Evolutionary conservation across 1,284 basidiomycete species (phyloP).

Genomic region (Pholiota adiposa): DNA sequence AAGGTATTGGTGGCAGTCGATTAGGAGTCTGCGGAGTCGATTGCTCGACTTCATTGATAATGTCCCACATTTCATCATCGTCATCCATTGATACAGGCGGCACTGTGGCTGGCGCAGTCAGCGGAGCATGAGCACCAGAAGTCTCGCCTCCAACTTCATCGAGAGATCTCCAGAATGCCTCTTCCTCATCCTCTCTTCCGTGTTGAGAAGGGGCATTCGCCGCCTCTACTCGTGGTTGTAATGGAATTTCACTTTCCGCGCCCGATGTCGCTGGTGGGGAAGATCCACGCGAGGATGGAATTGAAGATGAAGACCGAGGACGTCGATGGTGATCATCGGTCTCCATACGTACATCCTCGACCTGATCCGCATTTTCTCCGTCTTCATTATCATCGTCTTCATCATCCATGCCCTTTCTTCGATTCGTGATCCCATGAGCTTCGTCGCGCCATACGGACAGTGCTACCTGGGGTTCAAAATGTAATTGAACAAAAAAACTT

Average conservation of each 20-base stretch:
- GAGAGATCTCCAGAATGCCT: conserved; percentile 58
- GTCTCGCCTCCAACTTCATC: conserved; percentile 33
- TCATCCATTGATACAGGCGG: conserved; percentile 39
- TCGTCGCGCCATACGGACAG: conserved; percentile 79
- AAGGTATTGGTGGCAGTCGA: conserved; percentile 16
- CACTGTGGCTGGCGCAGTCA: conserved; percentile 18
- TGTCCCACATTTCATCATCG: conserved; percentile 73
- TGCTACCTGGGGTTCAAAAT: conserved; percentile 50
- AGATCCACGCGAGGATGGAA: conserved; percentile 18
- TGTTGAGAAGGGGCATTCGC: conserved; percentile 15
- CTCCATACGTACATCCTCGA: conserved; percentile 3
- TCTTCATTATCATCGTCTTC: conserved; percentile 33
- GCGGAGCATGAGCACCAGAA: conserved; percentile 16
- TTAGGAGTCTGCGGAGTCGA: conserved; percentile 8
- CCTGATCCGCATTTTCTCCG: conserved; percentile 17
- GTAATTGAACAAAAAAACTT: not conserved
- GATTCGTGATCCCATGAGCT: conserved; percentile 48
- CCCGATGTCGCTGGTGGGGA: conserved; percentile 17
- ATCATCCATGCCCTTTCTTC: conserved; percentile 15
- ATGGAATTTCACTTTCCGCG: conserved; percentile 7
- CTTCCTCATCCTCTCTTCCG: conserved; percentile 58
- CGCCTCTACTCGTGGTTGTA: conserved; percentile 10
- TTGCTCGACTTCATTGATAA: conserved; percentile 61
- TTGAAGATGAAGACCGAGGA: conserved; percentile 18
- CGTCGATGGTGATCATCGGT: conserved; percentile 13